Base-by-base conservation (phyloP, 2,329 filamentous ascomycete genomes). In the Calcarisporium arbuscula region DNA sequence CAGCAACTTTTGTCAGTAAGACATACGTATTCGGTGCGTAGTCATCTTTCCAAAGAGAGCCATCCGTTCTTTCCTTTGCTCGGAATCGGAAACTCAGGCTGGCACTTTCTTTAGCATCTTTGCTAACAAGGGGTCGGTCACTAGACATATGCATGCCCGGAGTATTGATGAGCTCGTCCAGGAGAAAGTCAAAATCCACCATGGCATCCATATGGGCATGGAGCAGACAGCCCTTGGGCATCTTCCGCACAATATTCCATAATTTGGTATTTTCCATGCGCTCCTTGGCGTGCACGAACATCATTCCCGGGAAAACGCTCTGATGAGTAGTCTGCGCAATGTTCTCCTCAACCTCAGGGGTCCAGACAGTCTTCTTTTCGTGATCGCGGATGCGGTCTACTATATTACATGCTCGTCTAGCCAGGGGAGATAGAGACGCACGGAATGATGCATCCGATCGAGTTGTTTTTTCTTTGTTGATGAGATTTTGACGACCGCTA, bases 161-260 rank as follows among this genome's bases (percentile, higher is more conserved):
- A 0, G 78, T 82, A 9, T 68, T 65, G 43, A 96, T 69, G 3
- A 85, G 75, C 48, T 82, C 70, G 6, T 80, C 73, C 25, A 94
- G 71, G 7, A 95, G 63, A 64, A 79, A 94, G 53, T 87, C 82
- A 44, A 88, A 78, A 56, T 95, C 84, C 32, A 94, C 83, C 80
- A 94, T 94, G 48, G 89, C 87, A 57, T 94, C 85, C 53, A 94
- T 67, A 58, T 96, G 89, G 28, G 86, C 86, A 63, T 96, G 89
- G 40, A 94, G 63, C 19, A 94, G 67, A 8, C 81, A 72, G 10
- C 90, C 92, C 58, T 96, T 96, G 19, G 90, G 90, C 84, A 96
- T 87, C 44, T 68, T 74, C 39, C 80, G 75, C 12, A 95, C 74
- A 48, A 95, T 92, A 44, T 78, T 72, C 87, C 87, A 96, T 17